Conservation (phyloP, 2,329 filamentous ascomycete species). For the Fusarium ramigenum region DNA sequence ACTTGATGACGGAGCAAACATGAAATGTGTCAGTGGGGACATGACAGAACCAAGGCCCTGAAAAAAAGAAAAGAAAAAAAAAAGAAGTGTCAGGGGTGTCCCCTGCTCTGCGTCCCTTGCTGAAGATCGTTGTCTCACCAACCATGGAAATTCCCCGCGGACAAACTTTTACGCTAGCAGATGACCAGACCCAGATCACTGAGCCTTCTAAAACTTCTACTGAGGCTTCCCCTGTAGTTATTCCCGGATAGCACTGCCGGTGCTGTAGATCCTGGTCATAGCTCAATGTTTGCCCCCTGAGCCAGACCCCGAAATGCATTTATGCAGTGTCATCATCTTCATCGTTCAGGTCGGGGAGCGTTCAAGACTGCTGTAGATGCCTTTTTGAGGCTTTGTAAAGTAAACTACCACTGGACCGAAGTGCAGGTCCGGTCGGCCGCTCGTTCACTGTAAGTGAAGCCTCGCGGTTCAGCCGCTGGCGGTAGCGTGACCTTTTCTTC, state of each 20-base stretch:
- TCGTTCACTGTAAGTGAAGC: neutral
- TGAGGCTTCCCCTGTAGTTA: neutral
- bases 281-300: neutral
- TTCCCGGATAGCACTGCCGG: constrained; percentile 8
- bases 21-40: neutral
- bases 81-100: neutral
- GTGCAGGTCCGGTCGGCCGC: neutral
- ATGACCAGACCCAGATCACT: constrained; percentile 6
- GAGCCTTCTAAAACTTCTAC: neutral
- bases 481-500: neutral
- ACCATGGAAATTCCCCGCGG: neutral
- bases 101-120: constrained; percentile 9
- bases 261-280: neutral
- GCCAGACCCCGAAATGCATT: neutral
- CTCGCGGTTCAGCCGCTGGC: neutral
- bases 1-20: neutral
- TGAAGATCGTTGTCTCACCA: constrained; percentile 31
- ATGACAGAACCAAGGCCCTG: neutral
- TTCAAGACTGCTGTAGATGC: neutral
- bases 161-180: constrained; percentile 12
- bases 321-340: neutral
- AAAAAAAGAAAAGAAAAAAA: neutral
- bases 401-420: neutral
- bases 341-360: neutral
- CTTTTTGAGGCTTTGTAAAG: neutral